Base-by-base conservation (phyloP, 345 rosid genomes). In the Citrus mangshanensis region DNA sequence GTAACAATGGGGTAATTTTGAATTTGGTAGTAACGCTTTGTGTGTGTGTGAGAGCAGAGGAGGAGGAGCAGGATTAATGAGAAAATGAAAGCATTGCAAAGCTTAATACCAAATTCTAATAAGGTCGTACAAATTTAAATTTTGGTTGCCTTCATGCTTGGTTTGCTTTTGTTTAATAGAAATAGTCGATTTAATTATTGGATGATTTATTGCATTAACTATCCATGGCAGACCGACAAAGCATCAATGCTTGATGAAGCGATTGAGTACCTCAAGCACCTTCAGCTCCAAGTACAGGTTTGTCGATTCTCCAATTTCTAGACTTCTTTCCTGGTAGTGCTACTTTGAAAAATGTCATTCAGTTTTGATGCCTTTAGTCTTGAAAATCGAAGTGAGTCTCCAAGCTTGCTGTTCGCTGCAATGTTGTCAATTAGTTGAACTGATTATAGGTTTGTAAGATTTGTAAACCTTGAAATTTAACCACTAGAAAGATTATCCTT, bases 171-270 rank as follows among this genome's bases (percentile, higher is more conserved):
- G 37, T 54, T 56, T 59, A 54, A 16, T 51, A 5, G 68, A 32
- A 40, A n/a, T 5, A 35, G 18, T 70, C 4, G 14, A 7, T 69
- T 68, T 62, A 28, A 21, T 59, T 74, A 7, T 4, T 55, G 49
- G 13, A 27, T 49, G 68, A 81, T 37, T 34, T 37, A 68, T 70
- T 37, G 71, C n/a, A 55, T 78, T 70, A 70, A 73, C 51, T 38
- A 37, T 79, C 77, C 42, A 60, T 68, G 59, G 71, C 82, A 95
- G 98, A 90, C 98, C 9, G 98, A 95, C 82, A 95, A 95, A 78
- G 98, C 98, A 75, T 95, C 98, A 3, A 93, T 93, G 98, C 93
- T 95, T 9, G 98, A 95, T 82, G 97, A 95, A 87, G 98, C 94
- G 7, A 95, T 95, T 12, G 97, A 95, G 78, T 95, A 95, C 83